These are phyloP conservation scores for Guyanaporus albipodus DNA, from an alignment of 768 basidiomycete genomes.

Conservation along the genomic window DNA sequence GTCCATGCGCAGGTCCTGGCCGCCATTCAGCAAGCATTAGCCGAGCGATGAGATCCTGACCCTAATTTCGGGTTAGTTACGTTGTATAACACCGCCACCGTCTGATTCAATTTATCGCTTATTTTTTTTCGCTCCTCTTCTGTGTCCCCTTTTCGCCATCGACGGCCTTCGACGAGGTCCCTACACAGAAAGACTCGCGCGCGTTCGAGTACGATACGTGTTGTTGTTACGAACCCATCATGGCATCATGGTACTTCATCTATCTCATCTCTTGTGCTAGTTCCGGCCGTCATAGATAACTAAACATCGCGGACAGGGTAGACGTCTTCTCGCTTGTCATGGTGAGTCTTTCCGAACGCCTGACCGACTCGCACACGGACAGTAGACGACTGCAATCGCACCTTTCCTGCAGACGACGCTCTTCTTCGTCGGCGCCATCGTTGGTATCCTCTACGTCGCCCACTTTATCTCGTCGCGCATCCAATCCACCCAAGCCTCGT, in stretches of 20 bases:
- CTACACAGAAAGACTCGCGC: too few relatives aligned
- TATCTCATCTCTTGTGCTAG: not conserved
- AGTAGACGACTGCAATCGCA: too few relatives aligned
- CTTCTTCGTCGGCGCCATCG: slow-evolving; percentile 44
- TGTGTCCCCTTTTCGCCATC: not conserved
- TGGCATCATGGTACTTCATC: slow-evolving; percentile 16
- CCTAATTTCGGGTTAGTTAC: not conserved
- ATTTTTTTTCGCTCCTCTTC: not conserved
- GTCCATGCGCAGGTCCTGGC: slow-evolving; percentile 66
- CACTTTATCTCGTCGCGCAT: slow-evolving; percentile 40
- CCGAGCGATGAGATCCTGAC: slow-evolving; percentile 9
- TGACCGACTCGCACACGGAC: not conserved
- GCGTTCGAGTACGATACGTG: too few relatives aligned
- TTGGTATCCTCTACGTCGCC: slow-evolving; percentile 38
- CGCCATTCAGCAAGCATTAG: slow-evolving; percentile 62
- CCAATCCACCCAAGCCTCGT: slow-evolving; percentile 54
- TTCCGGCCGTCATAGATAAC: not conserved
- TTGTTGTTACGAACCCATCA: not conserved
- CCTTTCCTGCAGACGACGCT: slow-evolving; percentile 34
- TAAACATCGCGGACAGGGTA: slow-evolving; percentile 4
- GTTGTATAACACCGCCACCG: too few relatives aligned
- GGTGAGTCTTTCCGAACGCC: not conserved
- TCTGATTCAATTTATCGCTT: too few relatives aligned
- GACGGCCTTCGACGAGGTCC: too few relatives aligned
- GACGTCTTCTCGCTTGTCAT: slow-evolving; percentile 16